phyloP scores from a whole-genome alignment of 129 eudicot genomes.

The Heracleum sosnowskyi region DNA sequence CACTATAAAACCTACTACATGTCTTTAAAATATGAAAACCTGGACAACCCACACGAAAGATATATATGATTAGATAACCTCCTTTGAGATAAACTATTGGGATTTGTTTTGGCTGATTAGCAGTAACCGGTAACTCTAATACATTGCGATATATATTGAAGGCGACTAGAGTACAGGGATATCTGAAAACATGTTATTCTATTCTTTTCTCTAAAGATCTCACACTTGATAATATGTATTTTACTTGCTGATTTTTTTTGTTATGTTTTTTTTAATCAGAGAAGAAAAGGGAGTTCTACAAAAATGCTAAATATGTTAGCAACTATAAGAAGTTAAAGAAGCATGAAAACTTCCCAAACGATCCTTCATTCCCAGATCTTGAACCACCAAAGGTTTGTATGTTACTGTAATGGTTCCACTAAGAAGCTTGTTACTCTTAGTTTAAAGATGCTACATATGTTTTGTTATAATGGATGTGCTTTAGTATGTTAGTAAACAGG shows the following conservation, averaged over 20 bases:
- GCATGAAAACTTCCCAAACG: conserved; percentile 30
- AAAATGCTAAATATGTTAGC: conserved; percentile 64
- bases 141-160: not conserved
- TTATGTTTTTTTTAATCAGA: conserved; percentile 30
- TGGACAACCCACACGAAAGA: not conserved
- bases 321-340: conserved; percentile 64
- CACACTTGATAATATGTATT: not conserved
- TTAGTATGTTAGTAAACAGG: not conserved
- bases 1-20: not conserved
- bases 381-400: conserved; percentile 33
- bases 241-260: not conserved
- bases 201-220: not conserved
- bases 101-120: not conserved
- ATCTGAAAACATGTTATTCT: not conserved
- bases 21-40: not conserved
- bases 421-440: not conserved
- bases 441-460: not conserved
- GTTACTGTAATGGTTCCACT: not conserved
- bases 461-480: not conserved
- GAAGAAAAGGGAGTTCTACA: conserved; percentile 80
- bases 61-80: not conserved
- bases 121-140: not conserved
- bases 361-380: conserved; percentile 23
- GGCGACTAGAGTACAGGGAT: not conserved
- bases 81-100: not conserved